Evolutionary conservation across 306 rosid species (phyloP), one percentile per base, ranked within the genome.

Genomic region (Trifolium subterraneum): DNA sequence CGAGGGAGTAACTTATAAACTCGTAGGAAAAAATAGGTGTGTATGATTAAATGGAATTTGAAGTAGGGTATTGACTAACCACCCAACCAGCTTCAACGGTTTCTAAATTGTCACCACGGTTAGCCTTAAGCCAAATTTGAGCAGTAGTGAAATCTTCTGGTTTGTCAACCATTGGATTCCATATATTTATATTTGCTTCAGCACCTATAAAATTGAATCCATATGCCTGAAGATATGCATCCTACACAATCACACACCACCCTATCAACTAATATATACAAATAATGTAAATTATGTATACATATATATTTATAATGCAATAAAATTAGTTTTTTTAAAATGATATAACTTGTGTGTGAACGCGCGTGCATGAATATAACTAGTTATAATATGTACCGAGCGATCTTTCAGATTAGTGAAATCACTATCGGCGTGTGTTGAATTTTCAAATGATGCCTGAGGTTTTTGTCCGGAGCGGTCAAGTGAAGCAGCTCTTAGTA

Each of bases 51-150:
- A 10, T 47, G 19, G 8, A 54, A 5, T 54, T 20, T 20, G 27
- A 20, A 54, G 61, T 27, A 13, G 38, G 8, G 3, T 58, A n/a
- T 13, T 6, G 2, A 63, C 48, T 63, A 63, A 64, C 70, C 31
- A 6, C 6, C 70, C 91, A 88, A 64, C 93, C 96, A 7, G 90
- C 60, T 78, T 89, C 97, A 0, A 89, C 67, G 19, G 89, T 89
- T 19, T 89, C 92, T 62, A 89, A 89, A 41, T 11, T 8, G 51
- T 3, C 38, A 1, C 77, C 73, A 31, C 64, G 73, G 1, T 79
- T 86, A 20, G 75, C 48, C 75, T 77, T 89, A 7, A 85, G 81
- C 91, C 90, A 87, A 1, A 90, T 76, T 79, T 90, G 87, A 38
- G 87, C 90, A 4, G 92, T 83, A 54, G 96, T 68, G 82, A 80